A percentile compares a stretch with the other conserved stretches of the same genome.
phyloP scores from a whole-genome alignment of 345 rosid genomes.

The Syzygium oleosum region DNA sequence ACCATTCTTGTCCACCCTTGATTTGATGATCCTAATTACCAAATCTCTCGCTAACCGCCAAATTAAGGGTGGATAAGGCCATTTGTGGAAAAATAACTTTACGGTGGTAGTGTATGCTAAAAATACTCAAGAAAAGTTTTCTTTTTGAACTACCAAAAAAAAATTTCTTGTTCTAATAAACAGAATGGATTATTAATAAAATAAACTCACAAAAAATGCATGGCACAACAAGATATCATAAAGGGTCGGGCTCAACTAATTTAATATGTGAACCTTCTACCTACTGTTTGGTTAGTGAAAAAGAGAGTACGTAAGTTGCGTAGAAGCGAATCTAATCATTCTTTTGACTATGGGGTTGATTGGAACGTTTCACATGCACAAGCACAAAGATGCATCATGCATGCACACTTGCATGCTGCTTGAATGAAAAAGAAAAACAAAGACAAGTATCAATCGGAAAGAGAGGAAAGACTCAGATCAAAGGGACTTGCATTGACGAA shows the following conservation, averaged over 20 bases:
- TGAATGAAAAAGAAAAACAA: neutral
- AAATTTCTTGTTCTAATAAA: neutral
- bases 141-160: neutral
- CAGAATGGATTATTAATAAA: neutral
- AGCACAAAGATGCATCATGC: neutral
- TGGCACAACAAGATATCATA: neutral
- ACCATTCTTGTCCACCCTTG: neutral
- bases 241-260: neutral
- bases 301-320: neutral
- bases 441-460: neutral
- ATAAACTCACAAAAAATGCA: neutral
- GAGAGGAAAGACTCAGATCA: neutral
- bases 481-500: conserved; percentile 38
- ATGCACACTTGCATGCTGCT: neutral
- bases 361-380: neutral
- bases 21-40: neutral
- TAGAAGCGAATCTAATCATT: neutral
- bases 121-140: neutral
- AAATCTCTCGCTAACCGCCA: neutral
- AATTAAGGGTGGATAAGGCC: neutral
- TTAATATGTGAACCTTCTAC: neutral
- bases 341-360: neutral
- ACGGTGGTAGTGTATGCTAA: neutral
- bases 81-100: neutral
- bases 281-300: neutral